These are phyloP conservation scores for Paraphoma sp. DNA, from an alignment of 2,329 filamentous ascomycete species.

Conservation along the genomic window DNA sequence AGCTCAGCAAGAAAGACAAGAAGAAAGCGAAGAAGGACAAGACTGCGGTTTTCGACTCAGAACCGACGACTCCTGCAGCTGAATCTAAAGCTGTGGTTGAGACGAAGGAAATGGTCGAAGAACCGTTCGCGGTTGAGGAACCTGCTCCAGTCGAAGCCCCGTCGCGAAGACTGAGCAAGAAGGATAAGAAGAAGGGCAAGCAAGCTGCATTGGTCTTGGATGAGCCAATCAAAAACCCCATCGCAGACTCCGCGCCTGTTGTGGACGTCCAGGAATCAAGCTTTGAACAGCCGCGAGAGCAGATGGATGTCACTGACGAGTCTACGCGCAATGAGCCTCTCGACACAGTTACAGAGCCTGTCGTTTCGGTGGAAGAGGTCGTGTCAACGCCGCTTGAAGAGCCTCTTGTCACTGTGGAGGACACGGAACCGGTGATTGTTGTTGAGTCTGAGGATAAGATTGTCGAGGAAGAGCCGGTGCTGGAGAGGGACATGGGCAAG, in stretches of 20 bases:
- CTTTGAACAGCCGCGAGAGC: not conserved
- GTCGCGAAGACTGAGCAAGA: constrained; percentile 28
- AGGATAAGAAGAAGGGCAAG: constrained; percentile 49
- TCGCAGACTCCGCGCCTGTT: not conserved
- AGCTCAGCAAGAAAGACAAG: constrained; percentile 38
- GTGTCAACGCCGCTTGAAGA: not conserved
- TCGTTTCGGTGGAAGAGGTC: constrained; percentile 5
- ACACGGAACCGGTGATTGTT: not conserved
- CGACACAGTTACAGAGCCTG: not conserved
- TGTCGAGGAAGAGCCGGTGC: not conserved
- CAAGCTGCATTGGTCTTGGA: constrained; percentile 4
- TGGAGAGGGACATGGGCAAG: constrained; percentile 12
- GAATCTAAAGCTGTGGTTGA: constrained; percentile 26
- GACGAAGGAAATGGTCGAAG: constrained; percentile 22
- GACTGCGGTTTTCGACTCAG: constrained; percentile 20
- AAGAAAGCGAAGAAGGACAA: constrained; percentile 35
- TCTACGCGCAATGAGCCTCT: not conserved
- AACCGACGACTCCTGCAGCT: constrained; percentile 32
- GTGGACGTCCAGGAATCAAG: not conserved
- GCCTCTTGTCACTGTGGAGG: not conserved
- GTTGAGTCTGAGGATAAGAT: not conserved
- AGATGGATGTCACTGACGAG: not conserved
- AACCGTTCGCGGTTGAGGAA: constrained; percentile 2
- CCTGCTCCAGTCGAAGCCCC: constrained; percentile 6
- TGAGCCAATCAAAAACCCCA: not conserved